These are phyloP conservation scores for Leucosporidium scottii DNA, from an alignment of 768 basidiomycete species.

Conservation along the genomic window DNA sequence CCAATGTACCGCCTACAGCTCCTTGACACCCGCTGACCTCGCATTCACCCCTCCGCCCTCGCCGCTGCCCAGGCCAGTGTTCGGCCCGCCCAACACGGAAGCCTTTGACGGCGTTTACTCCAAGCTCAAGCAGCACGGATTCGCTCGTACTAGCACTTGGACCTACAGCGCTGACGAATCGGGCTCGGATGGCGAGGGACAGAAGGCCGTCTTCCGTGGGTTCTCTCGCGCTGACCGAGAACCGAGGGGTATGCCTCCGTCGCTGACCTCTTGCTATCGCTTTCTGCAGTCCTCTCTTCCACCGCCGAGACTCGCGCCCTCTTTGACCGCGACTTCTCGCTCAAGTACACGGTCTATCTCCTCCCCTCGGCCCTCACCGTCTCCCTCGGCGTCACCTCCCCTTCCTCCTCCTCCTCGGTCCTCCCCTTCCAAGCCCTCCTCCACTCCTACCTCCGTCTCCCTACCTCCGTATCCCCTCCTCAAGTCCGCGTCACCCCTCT, in stretches of 20 bases:
- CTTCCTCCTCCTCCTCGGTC: slow-evolving; percentile 14
- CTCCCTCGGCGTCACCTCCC: slow-evolving; percentile 42
- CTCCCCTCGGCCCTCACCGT: slow-evolving; percentile 65
- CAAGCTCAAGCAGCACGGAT: slow-evolving; percentile 78
- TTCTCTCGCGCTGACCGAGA: slow-evolving; percentile 5
- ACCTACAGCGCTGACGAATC: slow-evolving; percentile 47
- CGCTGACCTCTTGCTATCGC: neutral
- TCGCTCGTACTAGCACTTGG: slow-evolving; percentile 76
- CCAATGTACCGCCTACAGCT: no score
- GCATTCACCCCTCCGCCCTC: no score
- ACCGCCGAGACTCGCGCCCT: slow-evolving; percentile 53
- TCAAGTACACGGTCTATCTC: slow-evolving; percentile 76
- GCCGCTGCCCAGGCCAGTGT: neutral
- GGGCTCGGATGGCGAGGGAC: slow-evolving; percentile 58
- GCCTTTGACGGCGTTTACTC: slow-evolving; percentile 31
- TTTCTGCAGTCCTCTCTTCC: slow-evolving; percentile 53
- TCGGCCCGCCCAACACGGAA: no score
- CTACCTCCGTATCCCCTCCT: slow-evolving; percentile 48
- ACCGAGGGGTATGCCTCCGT: neutral
- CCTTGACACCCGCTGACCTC: no score
- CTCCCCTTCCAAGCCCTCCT: slow-evolving; percentile 80
- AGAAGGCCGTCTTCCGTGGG: slow-evolving; percentile 59
- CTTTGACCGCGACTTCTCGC: slow-evolving; percentile 61
- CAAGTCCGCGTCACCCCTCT: slow-evolving; percentile 57
- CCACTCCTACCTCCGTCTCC: slow-evolving; percentile 72